These are phyloP conservation scores for Cyanodermella asteris DNA, from an alignment of 2,329 filamentous ascomycete genomes.

Conservation along the genomic window DNA sequence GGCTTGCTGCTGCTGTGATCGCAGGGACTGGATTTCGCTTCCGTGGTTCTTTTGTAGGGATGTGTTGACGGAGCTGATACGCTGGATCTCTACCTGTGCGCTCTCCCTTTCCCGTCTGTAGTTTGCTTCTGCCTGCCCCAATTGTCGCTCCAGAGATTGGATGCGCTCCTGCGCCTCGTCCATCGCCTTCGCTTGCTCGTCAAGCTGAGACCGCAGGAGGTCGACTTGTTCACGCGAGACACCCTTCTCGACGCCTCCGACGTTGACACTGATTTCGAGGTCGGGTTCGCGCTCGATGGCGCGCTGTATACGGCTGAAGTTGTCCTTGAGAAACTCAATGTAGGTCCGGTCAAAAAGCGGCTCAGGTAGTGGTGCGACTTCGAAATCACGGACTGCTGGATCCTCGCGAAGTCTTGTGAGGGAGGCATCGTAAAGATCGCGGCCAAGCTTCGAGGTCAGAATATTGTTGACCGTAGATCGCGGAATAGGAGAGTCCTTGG, in stretches of 20 bases:
- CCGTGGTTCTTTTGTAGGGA: conserved; percentile 44
- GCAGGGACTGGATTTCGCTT: conserved; percentile 8
- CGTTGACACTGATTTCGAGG: conserved; percentile 59
- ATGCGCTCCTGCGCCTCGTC: conserved; percentile 35
- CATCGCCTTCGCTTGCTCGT: conserved; percentile 44
- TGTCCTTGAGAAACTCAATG: conserved; percentile 88
- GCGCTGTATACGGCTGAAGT: conserved; percentile 64
- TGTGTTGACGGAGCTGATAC: conserved; percentile 46
- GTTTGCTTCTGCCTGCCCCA: conserved; percentile 51
- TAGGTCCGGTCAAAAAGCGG: conserved; percentile 74
- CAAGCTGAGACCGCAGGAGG: conserved; percentile 53
- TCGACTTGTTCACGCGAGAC: conserved; percentile 90
- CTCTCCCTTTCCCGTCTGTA: conserved; percentile 44
- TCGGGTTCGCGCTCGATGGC: conserved; percentile 82
- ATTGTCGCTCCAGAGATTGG: conserved; percentile 30
- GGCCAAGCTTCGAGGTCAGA: conserved; percentile 52
- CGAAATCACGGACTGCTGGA: conserved; percentile 67
- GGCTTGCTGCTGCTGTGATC: conserved; percentile 4
- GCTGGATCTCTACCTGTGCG: conserved; percentile 29
- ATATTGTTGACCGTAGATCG: conserved; percentile 61
- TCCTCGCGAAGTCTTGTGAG: conserved; percentile 57
- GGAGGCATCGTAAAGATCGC: conserved; percentile 70
- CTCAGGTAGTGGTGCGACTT: conserved; percentile 58
- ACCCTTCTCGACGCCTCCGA: conserved; percentile 64
- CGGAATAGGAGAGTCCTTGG: conserved; percentile 82